phyloP scores from a whole-genome alignment of 306 rosid genomes.

The Carpinus fangiana region DNA sequence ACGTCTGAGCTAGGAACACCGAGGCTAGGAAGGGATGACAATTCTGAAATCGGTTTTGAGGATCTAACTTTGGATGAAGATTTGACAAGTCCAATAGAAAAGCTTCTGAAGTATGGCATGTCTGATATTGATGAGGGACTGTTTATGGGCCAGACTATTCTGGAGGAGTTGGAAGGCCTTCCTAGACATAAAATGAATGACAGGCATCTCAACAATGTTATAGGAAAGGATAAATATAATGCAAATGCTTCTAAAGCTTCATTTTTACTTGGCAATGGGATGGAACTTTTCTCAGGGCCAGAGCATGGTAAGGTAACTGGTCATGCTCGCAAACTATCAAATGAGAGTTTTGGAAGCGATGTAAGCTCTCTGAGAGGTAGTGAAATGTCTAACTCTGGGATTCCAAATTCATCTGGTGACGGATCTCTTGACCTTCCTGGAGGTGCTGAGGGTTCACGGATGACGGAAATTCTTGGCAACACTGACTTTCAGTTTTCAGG shows the following conservation, averaged over 20 bases:
- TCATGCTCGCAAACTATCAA: constrained; percentile 74
- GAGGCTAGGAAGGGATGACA: constrained; percentile 67
- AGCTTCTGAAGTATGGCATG: constrained; percentile 80
- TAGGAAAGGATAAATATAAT: constrained; percentile 50
- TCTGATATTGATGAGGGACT: constrained; percentile 94
- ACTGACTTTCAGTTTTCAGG: constrained; percentile 53
- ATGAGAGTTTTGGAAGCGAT: constrained; percentile 89
- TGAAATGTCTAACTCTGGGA: constrained; percentile 65
- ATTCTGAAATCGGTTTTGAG: constrained; percentile 77
- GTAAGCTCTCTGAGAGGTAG: constrained; percentile 86
- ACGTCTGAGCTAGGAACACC: constrained; percentile 89
- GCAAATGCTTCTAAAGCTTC: constrained; percentile 75
- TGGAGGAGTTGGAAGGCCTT: constrained; percentile 97
- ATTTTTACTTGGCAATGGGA: constrained; percentile 54
- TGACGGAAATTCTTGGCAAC: constrained; percentile 47
- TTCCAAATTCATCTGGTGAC: constrained; percentile 72
- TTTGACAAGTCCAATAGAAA: constrained; percentile 79
- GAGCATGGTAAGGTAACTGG: constrained; percentile 58
- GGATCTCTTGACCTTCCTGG: constrained; percentile 66
- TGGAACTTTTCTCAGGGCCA: constrained; percentile 73
- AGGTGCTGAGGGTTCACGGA: constrained; percentile 55
- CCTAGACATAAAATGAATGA: constrained; percentile 79
- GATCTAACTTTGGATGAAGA: constrained; percentile 88
- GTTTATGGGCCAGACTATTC: constrained; percentile 93
- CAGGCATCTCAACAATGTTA: constrained; percentile 56